These are phyloP conservation scores for Austroboletus olivaceoglutinosus DNA, from an alignment of 1,284 basidiomycete species.

Conservation along the genomic window DNA sequence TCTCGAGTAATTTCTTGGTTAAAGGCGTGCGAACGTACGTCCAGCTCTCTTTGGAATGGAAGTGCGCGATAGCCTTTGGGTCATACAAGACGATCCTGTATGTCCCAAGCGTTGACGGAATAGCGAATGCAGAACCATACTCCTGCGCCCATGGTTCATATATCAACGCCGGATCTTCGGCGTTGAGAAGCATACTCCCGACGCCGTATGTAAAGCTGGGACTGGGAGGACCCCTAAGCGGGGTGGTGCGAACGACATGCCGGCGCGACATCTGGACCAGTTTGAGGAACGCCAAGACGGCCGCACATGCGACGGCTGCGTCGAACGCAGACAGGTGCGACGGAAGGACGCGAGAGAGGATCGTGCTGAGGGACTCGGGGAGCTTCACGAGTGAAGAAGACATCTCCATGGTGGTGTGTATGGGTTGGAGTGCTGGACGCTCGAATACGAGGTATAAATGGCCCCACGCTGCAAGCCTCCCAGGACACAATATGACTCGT, in stretches of 20 bases:
- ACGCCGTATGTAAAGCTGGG: slow-evolving; percentile 17
- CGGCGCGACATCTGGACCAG: slow-evolving; percentile 4
- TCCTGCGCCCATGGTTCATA: slow-evolving; percentile 21
- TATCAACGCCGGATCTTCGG: slow-evolving; percentile 6
- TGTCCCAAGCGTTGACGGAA: slow-evolving; percentile 43
- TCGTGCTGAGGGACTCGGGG: background rate
- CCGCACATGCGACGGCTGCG: background rate
- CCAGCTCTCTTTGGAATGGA: slow-evolving; percentile 49
- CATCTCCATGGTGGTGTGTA: no score
- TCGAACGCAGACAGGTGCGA: background rate
- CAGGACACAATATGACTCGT: no score
- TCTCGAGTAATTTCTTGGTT: slow-evolving; percentile 36
- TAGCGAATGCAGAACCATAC: slow-evolving; percentile 41
- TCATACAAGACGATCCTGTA: slow-evolving; percentile 46
- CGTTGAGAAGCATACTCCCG: slow-evolving; percentile 2
- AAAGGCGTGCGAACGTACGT: slow-evolving; percentile 43
- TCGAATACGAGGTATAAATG: no score
- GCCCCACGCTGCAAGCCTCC: no score
- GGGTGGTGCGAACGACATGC: slow-evolving; percentile 11
- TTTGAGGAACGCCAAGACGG: background rate
- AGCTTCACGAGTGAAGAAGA: background rate
- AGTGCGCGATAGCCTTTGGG: slow-evolving; percentile 53
- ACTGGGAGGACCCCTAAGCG: slow-evolving; percentile 19
- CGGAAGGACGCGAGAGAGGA: background rate
- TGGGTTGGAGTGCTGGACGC: no score